phyloP scores from a whole-genome alignment of 306 rosid genomes.

The Macrotyloma uniflorum region DNA sequence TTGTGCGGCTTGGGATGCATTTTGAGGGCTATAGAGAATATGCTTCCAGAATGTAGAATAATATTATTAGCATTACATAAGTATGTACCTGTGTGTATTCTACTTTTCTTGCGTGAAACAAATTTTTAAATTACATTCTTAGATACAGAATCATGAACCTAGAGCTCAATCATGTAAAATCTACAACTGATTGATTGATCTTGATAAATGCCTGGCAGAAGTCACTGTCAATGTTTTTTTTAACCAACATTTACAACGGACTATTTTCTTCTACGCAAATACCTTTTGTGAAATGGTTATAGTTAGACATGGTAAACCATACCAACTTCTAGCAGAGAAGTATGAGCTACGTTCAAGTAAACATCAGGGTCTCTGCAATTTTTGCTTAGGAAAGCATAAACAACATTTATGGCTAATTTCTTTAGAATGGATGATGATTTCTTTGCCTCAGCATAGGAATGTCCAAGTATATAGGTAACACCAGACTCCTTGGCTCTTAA shows the following conservation, averaged over 20 bases:
- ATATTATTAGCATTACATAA: background rate
- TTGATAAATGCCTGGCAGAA: conserved; percentile 16
- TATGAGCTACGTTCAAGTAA: conserved; percentile 64
- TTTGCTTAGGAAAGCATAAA: conserved; percentile 66
- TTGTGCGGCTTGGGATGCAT: background rate
- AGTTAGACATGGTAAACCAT: conserved; percentile 74
- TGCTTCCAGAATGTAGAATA: background rate
- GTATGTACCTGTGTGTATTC: conserved; percentile 4
- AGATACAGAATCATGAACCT: conserved; percentile 34
- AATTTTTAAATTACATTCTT: conserved; percentile 29
- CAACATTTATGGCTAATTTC: conserved; percentile 66
- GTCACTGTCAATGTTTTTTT: background rate
- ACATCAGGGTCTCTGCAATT: conserved; percentile 72
- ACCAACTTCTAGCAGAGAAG: conserved; percentile 81
- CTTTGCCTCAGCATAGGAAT: conserved; percentile 74
- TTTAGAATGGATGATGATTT: conserved; percentile 66
- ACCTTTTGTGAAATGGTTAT: conserved; percentile 21
- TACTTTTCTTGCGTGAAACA: conserved; percentile 37
- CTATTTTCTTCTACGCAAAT: conserved; percentile 13
- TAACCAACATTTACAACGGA: conserved; percentile 34
- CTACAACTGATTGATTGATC: conserved; percentile 13
- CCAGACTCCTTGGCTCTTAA: conserved; percentile 80
- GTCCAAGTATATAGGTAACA: conserved; percentile 72
- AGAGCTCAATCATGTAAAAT: conserved; percentile 34
- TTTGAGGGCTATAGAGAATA: background rate